Evolutionary conservation across 306 rosid genomes (phyloP).

Genomic region (Corylus heterophylla): DNA sequence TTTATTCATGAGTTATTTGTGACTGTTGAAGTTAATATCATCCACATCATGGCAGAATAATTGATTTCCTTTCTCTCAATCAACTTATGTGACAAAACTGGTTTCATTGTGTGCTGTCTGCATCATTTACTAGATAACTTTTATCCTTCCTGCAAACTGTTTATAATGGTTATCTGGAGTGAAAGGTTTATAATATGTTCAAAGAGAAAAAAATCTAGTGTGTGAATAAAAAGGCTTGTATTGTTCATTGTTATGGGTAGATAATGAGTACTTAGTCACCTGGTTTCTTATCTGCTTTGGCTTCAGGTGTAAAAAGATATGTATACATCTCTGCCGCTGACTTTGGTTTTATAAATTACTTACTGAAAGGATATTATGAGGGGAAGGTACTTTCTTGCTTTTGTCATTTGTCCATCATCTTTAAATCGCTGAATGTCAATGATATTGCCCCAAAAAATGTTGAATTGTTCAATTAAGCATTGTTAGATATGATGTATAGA

Average conservation of each 20-base stretch:
- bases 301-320: neutral
- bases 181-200: neutral
- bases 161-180: neutral
- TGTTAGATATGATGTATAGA: neutral
- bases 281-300: neutral
- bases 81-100: too few species aligned
- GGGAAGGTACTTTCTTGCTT: conserved; percentile 5
- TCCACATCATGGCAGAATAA: too few species aligned
- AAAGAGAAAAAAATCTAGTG: neutral
- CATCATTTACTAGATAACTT: too few species aligned
- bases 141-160: too few species aligned
- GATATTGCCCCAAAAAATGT: neutral
- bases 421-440: neutral
- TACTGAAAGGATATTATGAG: conserved; percentile 1
- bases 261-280: neutral
- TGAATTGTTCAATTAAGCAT: neutral
- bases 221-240: neutral
- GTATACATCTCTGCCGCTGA: conserved; percentile 1
- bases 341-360: conserved; percentile 1
- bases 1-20: neutral
- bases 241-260: neutral
- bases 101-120: too few species aligned
- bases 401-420: neutral
- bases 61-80: too few species aligned
- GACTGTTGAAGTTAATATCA: too few species aligned